Evolutionary conservation across 139 green algal species (phyloP).

Genomic region (Volvox reticuliferus): DNA sequence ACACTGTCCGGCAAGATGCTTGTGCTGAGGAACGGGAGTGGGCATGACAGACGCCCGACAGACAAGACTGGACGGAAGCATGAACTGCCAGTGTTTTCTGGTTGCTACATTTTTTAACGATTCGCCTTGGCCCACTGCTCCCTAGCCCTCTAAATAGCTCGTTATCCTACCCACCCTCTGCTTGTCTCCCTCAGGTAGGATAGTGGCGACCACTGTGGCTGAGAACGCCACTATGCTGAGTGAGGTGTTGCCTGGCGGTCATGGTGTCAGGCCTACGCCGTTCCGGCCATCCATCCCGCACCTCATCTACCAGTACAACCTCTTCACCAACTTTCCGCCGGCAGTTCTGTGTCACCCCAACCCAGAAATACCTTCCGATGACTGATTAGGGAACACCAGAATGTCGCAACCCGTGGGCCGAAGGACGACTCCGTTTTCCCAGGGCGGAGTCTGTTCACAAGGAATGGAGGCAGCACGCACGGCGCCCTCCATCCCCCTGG

Average conservation of each 20-base stretch:
- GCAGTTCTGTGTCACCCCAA: conserved; percentile 47
- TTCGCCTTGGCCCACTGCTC: no score
- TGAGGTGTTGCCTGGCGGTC: conserved; percentile 60
- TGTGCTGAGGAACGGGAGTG: no score
- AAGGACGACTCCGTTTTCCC: no score
- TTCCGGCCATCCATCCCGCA: conserved; percentile 84
- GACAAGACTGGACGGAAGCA: no score
- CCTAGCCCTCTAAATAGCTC: neutral
- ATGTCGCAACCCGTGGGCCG: no score
- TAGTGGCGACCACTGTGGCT: conserved; percentile 75
- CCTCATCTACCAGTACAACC: conserved; percentile 59
- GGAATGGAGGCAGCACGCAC: no score
- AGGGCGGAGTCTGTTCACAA: no score
- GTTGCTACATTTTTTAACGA: no score
- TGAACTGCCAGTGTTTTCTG: no score
- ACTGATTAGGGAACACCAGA: conserved; percentile 15
- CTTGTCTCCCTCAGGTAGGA: conserved; percentile 52
- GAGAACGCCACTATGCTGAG: conserved; percentile 76
- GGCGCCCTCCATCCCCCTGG: no score
- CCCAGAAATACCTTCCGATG: conserved; percentile 57
- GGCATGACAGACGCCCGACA: no score
- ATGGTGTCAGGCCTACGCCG: neutral
- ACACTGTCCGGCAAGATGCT: no score
- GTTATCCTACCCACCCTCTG: neutral
- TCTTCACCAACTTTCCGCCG: conserved; percentile 37